Evolutionary conservation across 768 basidiomycete genomes (phyloP), one percentile per base, ranked within the genome.

Genomic region (Dioszegia aurantiaca): DNA sequence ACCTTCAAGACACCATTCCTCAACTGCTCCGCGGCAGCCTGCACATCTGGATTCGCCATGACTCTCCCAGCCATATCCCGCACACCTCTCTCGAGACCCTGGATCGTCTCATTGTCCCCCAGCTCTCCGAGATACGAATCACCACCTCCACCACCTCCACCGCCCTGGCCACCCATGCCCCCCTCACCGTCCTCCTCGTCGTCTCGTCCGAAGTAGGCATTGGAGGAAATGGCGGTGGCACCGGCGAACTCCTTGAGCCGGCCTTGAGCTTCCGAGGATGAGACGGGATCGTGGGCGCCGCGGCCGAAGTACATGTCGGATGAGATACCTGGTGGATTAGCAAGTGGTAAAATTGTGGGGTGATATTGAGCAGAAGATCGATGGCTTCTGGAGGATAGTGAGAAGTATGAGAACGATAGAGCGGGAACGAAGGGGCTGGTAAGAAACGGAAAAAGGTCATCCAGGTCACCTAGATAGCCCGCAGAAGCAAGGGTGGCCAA

Each of bases 301-400:
- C 94, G 84, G 23, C 87, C 90, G 74, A 98, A 98, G 80, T 87
- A 97, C 89, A 92, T 91, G 72, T 98, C 95, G 3, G 91, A 94
- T 4, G 93, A 97, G 75, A 99, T 99, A 54, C 84, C 91, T 78
- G 61, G 1, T 23, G 36, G 17, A 36, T 36, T 11, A 26, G 48
- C 19, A 39, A 23, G 51, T 43, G n/a, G 28, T 8, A 0, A n/a
- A n/a, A n/a, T n/a, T n/a, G n/a, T n/a, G n/a, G n/a, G n/a, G n/a
- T n/a, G n/a, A n/a, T n/a, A n/a, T n/a, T n/a, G n/a, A n/a, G n/a
- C n/a, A n/a, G n/a, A n/a, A n/a, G n/a, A n/a, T n/a, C n/a, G n/a
- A n/a, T n/a, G n/a, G n/a, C n/a, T n/a, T n/a, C n/a, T n/a, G n/a
- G n/a, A n/a, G n/a, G n/a, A n/a, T n/a, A n/a, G n/a, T n/a, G n/a